Conservation (phyloP, 345 rosid species). For the Cardamine resedifolia region DNA sequence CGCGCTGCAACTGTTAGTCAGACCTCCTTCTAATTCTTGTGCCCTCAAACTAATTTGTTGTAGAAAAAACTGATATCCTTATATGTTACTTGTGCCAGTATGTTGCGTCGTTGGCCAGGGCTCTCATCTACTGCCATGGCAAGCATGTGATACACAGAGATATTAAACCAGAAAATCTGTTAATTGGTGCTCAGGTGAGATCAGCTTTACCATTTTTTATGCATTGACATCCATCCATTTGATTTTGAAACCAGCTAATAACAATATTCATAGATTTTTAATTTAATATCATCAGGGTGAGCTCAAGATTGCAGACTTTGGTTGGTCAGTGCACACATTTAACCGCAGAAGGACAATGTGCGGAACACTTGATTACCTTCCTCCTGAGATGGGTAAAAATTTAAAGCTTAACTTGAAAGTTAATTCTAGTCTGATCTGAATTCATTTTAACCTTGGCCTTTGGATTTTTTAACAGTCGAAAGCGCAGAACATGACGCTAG, state of each 20-base stretch:
- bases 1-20: conserved; percentile 93
- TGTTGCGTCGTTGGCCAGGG: conserved; percentile 96
- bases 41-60: neutral
- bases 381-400: conserved; percentile 94
- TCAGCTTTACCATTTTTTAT: neutral
- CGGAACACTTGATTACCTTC: conserved; percentile 95
- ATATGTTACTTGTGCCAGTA: conserved; percentile 48
- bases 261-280: neutral
- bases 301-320: conserved; percentile 98
- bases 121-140: conserved; percentile 97
- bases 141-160: conserved; percentile 99
- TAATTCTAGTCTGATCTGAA: neutral
- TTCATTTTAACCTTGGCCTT: neutral
- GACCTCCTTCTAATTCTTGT: conserved; percentile 11
- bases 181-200: conserved; percentile 83
- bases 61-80: neutral
- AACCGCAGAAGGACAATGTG: conserved; percentile 98
- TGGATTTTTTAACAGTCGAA: conserved; percentile 54
- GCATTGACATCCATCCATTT: neutral
- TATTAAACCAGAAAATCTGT: conserved; percentile 92
- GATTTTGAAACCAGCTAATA: neutral
- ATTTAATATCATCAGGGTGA: conserved; percentile 70
- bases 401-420: neutral
- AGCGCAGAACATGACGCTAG: conserved; percentile 95
- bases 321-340: conserved; percentile 99